These are phyloP conservation scores for Annulohypoxylon bovei DNA, from an alignment of 495 filamentous ascomycete species.

Conservation along the genomic window DNA sequence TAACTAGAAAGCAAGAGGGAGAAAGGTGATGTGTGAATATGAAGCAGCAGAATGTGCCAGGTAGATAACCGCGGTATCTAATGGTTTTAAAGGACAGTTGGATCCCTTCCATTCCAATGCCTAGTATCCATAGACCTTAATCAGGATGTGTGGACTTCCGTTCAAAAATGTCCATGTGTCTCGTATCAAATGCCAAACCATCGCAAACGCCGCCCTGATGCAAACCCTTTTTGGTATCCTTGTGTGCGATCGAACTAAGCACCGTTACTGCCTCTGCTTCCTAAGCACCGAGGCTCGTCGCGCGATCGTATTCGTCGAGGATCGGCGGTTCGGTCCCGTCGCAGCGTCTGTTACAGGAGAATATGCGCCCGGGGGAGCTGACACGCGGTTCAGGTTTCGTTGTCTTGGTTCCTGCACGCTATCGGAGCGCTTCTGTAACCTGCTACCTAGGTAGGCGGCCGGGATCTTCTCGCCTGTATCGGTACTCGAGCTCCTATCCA, in stretches of 20 bases:
- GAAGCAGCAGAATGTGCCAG: constrained; percentile 1
- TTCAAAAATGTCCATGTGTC: constrained; percentile 9
- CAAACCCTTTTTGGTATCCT: constrained; percentile 14
- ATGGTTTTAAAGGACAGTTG: neutral
- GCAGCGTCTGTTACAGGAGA: neutral
- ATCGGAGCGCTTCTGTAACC: constrained; percentile 21
- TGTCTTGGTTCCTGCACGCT: constrained; percentile 1
- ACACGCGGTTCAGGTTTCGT: neutral
- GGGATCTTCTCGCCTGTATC: constrained; percentile 37
- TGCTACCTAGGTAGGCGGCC: constrained; percentile 15
- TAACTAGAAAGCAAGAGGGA: no score
- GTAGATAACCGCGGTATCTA: constrained; percentile 33
- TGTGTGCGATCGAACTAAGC: constrained; percentile 2
- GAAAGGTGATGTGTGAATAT: neutral
- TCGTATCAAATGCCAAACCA: constrained; percentile 15
- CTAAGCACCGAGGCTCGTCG: constrained; percentile 27
- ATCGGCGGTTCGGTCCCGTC: neutral
- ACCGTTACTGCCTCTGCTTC: constrained; percentile 19
- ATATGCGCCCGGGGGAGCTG: constrained; percentile 3
- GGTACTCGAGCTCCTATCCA: constrained; percentile 33
- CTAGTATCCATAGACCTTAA: constrained; percentile 23
- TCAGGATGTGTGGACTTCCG: neutral
- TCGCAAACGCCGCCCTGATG: constrained; percentile 29
- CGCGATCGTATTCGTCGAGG: constrained; percentile 11
- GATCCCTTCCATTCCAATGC: constrained; percentile 18